These are phyloP conservation scores for Picea glauca DNA, from an alignment of 75 land plant species.

Conservation along the genomic window DNA sequence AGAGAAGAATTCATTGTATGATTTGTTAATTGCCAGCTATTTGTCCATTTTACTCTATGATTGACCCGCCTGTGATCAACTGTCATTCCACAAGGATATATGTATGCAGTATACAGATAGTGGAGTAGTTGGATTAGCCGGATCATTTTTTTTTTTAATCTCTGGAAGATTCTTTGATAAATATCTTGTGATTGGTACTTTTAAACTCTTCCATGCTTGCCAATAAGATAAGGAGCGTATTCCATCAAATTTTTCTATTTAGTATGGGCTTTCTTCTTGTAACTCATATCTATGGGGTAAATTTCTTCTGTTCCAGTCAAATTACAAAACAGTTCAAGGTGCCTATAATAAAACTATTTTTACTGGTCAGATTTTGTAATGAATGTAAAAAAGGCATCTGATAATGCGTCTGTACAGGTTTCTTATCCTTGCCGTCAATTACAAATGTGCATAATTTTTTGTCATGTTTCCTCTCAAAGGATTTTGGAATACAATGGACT, in stretches of 20 bases:
- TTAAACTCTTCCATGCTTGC: background rate
- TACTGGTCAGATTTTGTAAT: too few species aligned
- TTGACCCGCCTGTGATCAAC: background rate
- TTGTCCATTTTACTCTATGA: background rate
- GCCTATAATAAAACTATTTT: too few species aligned
- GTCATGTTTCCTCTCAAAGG: too few species aligned
- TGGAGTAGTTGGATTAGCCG: background rate
- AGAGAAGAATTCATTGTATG: background rate
- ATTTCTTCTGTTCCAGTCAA: background rate
- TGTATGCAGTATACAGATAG: background rate
- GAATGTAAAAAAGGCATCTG: too few species aligned
- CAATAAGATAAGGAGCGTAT: constrained; percentile 4
- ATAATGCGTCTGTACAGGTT: too few species aligned
- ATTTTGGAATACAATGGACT: too few species aligned
- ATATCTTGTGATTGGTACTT: background rate
- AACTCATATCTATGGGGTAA: background rate
- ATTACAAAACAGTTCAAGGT: too few species aligned
- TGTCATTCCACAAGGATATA: constrained; percentile 1
- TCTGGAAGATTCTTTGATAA: constrained; percentile 7
- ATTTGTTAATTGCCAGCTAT: background rate
- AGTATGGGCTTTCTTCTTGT: background rate
- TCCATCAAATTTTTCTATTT: background rate
- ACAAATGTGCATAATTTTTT: too few species aligned
- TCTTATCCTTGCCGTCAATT: too few species aligned
- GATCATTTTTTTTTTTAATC: background rate